A percentile compares a stretch with the other conserved stretches of the same genome.
phyloP scores from a whole-genome alignment of 192 early-diverging fungal genomes.

The Backusella luteola region DNA sequence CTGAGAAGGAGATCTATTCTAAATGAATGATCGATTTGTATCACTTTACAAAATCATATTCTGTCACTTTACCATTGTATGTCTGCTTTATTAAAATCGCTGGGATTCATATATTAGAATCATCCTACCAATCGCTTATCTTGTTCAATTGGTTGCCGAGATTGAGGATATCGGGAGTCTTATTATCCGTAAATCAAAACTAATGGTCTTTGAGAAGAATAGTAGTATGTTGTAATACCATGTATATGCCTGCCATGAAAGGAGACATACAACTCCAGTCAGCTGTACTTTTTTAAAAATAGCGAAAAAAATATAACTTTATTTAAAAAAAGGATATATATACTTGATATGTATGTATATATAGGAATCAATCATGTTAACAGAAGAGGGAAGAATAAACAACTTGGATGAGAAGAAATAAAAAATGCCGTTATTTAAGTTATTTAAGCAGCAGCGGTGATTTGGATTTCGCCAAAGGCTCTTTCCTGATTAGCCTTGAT shows the following conservation, averaged over 20 bases:
- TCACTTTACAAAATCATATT: not conserved
- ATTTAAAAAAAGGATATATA: constrained; percentile 1
- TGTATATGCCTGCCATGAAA: too few species aligned
- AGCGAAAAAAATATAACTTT: not conserved
- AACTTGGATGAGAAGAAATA: too few species aligned
- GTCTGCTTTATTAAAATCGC: not conserved
- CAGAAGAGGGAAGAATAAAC: not conserved
- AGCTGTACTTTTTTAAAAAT: too few species aligned
- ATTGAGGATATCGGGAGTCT: too few species aligned
- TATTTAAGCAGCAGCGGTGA: constrained; percentile 40
- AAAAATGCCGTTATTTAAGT: not conserved
- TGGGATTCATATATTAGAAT: too few species aligned
- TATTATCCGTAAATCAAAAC: too few species aligned
- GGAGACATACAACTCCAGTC: too few species aligned
- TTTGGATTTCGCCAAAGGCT: constrained; percentile 82
- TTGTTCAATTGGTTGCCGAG: too few species aligned
- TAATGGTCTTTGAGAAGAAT: too few species aligned
- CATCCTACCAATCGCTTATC: too few species aligned
- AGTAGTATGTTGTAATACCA: too few species aligned
- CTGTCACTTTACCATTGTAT: not conserved
- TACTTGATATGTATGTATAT: constrained; percentile 2
- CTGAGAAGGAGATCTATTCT: not conserved
- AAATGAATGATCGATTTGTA: not conserved
- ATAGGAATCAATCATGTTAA: not conserved
- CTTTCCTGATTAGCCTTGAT: constrained; percentile 76